These are phyloP conservation scores for Peterozyma toletana DNA, from an alignment of 805 yeast species.

Conservation along the genomic window DNA sequence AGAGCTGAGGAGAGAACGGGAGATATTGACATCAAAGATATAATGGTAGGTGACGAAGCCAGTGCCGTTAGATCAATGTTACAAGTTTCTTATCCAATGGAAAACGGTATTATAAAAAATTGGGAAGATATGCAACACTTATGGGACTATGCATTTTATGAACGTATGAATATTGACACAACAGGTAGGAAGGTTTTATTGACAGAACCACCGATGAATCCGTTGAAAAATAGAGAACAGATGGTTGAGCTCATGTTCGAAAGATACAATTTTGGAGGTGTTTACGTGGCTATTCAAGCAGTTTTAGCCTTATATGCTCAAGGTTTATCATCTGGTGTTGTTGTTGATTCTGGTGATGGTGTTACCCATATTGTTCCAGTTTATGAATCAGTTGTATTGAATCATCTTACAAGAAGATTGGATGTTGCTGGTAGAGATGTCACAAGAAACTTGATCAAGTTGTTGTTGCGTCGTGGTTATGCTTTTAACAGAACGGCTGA, in stretches of 20 bases:
- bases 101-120: slow-evolving; percentile 91
- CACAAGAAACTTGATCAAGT: slow-evolving; percentile 88
- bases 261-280: slow-evolving; percentile 83
- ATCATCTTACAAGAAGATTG: slow-evolving; percentile 83
- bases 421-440: slow-evolving; percentile 99
- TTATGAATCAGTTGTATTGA: slow-evolving; percentile 93
- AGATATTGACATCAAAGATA: slow-evolving; percentile 77
- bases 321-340: slow-evolving; percentile 94
- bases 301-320: slow-evolving; percentile 97
- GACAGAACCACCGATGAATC: slow-evolving; percentile 99
- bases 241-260: slow-evolving; percentile 95
- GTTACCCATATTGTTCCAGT: slow-evolving; percentile 98
- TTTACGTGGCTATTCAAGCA: slow-evolving; percentile 94
- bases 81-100: slow-evolving; percentile 97
- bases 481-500: slow-evolving; percentile 98
- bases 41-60: slow-evolving; percentile 98
- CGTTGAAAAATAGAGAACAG: slow-evolving; percentile 77
- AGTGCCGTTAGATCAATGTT: slow-evolving; percentile 81
- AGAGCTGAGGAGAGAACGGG: slow-evolving; percentile 92
- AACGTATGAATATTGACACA: slow-evolving; percentile 74
- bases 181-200: slow-evolving; percentile 72
- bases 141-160: slow-evolving; percentile 97
- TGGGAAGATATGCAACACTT: slow-evolving; percentile 99
- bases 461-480: slow-evolving; percentile 90
- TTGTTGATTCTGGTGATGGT: slow-evolving; percentile 98